Conservation (phyloP, 306 rosid genomes). For the Lagenaria siceraria region DNA sequence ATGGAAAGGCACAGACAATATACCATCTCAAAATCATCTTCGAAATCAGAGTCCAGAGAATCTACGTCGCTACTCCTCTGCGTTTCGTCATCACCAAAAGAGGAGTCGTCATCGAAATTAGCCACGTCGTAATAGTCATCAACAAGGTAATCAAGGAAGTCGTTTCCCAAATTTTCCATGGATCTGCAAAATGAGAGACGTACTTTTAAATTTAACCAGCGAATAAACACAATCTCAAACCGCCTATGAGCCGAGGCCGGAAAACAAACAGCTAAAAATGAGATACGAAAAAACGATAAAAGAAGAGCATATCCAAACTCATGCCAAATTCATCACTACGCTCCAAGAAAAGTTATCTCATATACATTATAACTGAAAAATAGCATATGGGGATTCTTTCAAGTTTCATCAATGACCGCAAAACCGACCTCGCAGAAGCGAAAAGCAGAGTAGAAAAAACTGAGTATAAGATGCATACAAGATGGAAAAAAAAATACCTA, state of each 20-base stretch:
- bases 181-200: slow-evolving; percentile 4
- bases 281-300: neutral
- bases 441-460: neutral
- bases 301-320: neutral
- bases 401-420: neutral
- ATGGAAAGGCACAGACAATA: neutral
- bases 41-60: slow-evolving; percentile 34
- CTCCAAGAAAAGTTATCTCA: neutral
- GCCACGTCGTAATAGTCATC: slow-evolving; percentile 29
- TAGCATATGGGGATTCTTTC: neutral
- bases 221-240: neutral
- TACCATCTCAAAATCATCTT: slow-evolving; percentile 50
- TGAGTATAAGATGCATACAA: neutral
- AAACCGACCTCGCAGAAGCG: neutral
- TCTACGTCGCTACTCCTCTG: slow-evolving; percentile 8
- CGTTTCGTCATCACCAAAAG: slow-evolving; percentile 15
- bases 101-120: slow-evolving; percentile 33
- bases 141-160: slow-evolving; percentile 45
- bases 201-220: neutral
- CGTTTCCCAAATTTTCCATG: slow-evolving; percentile 59
- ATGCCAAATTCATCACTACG: neutral
- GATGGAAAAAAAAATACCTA: neutral
- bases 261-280: neutral
- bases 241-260: neutral
- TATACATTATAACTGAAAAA: neutral